Evolutionary conservation across 1,284 basidiomycete species (phyloP).

Genomic region (Apiotrichum mycotoxinovorans): DNA sequence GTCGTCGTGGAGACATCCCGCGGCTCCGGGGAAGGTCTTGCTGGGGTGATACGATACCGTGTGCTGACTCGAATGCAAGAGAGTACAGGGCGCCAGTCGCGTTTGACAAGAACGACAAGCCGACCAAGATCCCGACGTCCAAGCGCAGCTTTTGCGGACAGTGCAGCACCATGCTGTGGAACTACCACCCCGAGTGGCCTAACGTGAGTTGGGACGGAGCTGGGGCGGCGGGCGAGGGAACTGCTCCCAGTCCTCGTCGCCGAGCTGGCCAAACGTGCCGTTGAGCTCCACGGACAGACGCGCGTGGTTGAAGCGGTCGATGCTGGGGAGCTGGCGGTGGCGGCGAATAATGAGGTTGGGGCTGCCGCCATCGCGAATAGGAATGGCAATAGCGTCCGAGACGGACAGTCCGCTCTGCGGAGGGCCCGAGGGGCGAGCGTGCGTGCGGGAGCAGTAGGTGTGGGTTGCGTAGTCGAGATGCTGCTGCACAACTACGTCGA

Average conservation of each 20-base stretch:
- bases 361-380: conserved; percentile 7
- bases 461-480: too few species aligned
- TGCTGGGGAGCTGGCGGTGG: conserved; percentile 17
- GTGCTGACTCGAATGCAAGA: conserved; percentile 19
- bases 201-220: conserved; percentile 39
- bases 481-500: too few species aligned
- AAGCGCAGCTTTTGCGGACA: conserved; percentile 43
- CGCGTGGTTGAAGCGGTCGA: conserved; percentile 19
- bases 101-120: conserved; percentile 42
- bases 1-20: conserved; percentile 4
- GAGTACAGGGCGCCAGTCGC: conserved; percentile 36
- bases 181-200: conserved; percentile 44
- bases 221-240: too few species aligned
- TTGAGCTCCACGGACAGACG: conserved; percentile 39
- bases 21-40: too few species aligned
- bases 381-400: conserved; percentile 20
- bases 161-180: conserved; percentile 49
- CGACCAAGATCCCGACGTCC: conserved; percentile 28
- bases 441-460: too few species aligned
- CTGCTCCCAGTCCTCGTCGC: conserved; percentile 45
- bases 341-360: conserved; percentile 21
- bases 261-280: conserved; percentile 31
- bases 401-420: conserved; percentile 19
- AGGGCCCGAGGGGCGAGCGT: conserved; percentile 17
- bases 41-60: too few species aligned